Percentiles rank a stretch among this genome's conserved stretches.
These are phyloP conservation scores for Prunus mume DNA, from an alignment of 306 rosid species.

Conservation along the genomic window DNA sequence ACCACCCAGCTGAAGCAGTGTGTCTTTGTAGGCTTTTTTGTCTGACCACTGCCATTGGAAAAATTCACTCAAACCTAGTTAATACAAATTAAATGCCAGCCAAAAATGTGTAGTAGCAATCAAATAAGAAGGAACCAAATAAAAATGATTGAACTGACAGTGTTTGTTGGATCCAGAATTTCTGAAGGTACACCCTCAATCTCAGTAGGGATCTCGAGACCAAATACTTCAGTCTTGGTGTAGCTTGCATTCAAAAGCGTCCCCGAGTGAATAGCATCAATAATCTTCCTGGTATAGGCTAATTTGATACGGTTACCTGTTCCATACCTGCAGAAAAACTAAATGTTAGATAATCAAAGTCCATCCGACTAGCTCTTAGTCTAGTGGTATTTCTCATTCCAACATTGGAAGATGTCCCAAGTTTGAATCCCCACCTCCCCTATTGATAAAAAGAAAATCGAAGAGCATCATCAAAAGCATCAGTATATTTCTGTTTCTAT, in stretches of 20 bases:
- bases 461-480: background rate
- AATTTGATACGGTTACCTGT: slow-evolving; percentile 71
- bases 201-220: slow-evolving; percentile 69
- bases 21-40: slow-evolving; percentile 49
- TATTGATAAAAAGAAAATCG: no score
- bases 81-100: background rate
- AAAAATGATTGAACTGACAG: no score
- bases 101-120: background rate
- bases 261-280: slow-evolving; percentile 85
- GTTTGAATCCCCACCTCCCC: no score
- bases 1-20: slow-evolving; percentile 60
- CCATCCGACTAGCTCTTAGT: background rate
- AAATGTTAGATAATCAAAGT: background rate
- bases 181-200: slow-evolving; percentile 78
- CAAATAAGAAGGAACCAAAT: background rate
- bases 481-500: background rate
- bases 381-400: background rate
- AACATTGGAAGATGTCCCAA: background rate
- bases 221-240: slow-evolving; percentile 64
- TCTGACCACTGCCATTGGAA: slow-evolving; percentile 65
- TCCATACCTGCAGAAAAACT: slow-evolving; percentile 57
- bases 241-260: slow-evolving; percentile 55
- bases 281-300: slow-evolving; percentile 73
- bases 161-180: slow-evolving; percentile 70
- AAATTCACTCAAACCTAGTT: background rate